Percentiles rank a stretch among this genome's conserved stretches.
phyloP scores from a whole-genome alignment of 2,329 filamentous ascomycete species.

The Cercospora nicotianae region DNA sequence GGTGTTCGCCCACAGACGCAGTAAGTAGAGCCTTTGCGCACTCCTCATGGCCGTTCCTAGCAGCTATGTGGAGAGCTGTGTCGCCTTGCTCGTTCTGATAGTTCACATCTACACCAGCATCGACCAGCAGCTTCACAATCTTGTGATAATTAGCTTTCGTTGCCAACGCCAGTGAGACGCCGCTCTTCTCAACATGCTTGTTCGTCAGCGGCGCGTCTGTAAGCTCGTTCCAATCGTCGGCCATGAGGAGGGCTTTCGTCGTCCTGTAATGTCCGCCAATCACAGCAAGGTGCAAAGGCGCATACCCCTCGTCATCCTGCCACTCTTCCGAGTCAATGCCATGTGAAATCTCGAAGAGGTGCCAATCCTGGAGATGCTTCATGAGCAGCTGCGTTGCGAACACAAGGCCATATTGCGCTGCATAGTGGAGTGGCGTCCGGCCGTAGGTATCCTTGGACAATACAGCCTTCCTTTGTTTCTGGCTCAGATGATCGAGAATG shows the following conservation, averaged over 20 bases:
- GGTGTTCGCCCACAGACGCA: conserved; percentile 65
- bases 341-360: conserved; percentile 76
- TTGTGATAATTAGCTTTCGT: conserved; percentile 81
- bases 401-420: conserved; percentile 90
- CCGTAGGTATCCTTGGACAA: conserved; percentile 73
- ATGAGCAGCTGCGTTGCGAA: conserved; percentile 87
- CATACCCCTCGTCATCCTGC: conserved; percentile 91
- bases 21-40: conserved; percentile 76
- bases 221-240: conserved; percentile 46
- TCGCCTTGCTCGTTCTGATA: conserved; percentile 89
- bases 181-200: conserved; percentile 75
- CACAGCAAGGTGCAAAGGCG: conserved; percentile 87
- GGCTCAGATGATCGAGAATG: conserved; percentile 66
- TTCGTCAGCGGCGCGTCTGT: conserved; percentile 57
- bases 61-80: conserved; percentile 87
- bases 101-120: conserved; percentile 89
- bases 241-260: conserved; percentile 75
- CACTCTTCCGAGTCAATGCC: conserved; percentile 85
- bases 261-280: conserved; percentile 87
- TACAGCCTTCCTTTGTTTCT: conserved; percentile 67
- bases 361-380: conserved; percentile 85
- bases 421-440: conserved; percentile 85
- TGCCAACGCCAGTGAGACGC: conserved; percentile 82
- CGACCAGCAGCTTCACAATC: conserved; percentile 84
- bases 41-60: conserved; percentile 78